Evolutionary conservation across 2,329 filamentous ascomycete species (phyloP).

Genomic region (Sporothrix dimorphospora): DNA sequence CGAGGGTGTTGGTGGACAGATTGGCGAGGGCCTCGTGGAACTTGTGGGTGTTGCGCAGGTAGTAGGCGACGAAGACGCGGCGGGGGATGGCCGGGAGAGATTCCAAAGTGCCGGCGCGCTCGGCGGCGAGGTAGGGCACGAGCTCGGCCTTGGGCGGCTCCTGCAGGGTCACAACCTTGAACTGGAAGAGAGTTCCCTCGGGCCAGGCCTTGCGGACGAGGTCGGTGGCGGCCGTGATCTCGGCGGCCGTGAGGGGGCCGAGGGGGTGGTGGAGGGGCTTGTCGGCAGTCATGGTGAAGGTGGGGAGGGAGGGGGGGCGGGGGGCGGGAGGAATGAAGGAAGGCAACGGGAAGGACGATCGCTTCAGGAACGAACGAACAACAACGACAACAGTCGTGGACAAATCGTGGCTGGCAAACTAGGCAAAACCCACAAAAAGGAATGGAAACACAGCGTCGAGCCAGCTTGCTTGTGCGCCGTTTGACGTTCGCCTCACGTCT

Average conservation of each 20-base stretch:
- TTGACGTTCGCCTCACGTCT: background rate
- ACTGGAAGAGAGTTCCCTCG: conserved; percentile 57
- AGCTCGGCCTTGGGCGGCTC: conserved; percentile 60
- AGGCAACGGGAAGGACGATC: no score
- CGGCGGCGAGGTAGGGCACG: conserved; percentile 51
- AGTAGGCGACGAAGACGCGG: conserved; percentile 60
- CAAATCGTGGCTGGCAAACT: no score
- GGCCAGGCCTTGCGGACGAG: conserved; percentile 61
- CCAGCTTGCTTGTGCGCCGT: background rate
- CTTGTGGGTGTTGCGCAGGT: conserved; percentile 63
- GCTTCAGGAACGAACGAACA: background rate
- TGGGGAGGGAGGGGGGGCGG: background rate
- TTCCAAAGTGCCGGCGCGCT: conserved; percentile 42
- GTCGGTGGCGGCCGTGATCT: conserved; percentile 56
- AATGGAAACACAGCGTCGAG: background rate
- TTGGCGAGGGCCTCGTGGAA: conserved; percentile 63
- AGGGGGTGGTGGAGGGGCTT: conserved; percentile 53
- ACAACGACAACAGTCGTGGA: no score
- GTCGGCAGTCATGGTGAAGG: conserved; percentile 21
- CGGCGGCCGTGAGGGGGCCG: conserved; percentile 59
- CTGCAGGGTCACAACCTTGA: conserved; percentile 64
- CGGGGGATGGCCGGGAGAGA: conserved; percentile 49
- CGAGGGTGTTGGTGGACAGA: conserved; percentile 53
- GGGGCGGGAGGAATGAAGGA: background rate
- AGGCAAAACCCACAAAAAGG: background rate